Percentiles rank a stretch among this genome's conserved stretches.
Conservation (phyloP, 148 eudicot species). For the Pharnaceum exiguum region DNA sequence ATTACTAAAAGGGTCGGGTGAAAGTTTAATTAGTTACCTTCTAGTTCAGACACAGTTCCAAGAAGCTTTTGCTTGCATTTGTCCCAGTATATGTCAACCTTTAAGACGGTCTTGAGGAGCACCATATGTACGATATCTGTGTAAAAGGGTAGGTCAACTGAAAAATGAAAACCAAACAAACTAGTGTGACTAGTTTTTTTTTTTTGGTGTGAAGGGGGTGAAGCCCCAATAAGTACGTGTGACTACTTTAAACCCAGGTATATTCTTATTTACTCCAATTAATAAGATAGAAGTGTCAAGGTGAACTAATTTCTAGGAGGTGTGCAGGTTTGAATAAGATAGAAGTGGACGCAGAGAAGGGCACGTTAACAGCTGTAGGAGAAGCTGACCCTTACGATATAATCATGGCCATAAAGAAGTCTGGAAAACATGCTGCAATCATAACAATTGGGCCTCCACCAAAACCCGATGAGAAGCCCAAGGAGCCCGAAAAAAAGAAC, state of each 20-base stretch:
- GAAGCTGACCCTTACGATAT: slow-evolving; percentile 57
- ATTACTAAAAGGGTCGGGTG: too few relatives aligned
- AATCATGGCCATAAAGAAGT: slow-evolving; percentile 33
- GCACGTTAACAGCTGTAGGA: slow-evolving; percentile 45
- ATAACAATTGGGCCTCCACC: slow-evolving; percentile 54
- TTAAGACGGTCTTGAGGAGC: slow-evolving; percentile 6
- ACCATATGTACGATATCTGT: too few relatives aligned
- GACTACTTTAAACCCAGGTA: too few relatives aligned
- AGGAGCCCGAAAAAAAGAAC: neutral
- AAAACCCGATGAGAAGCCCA: slow-evolving; percentile 30
- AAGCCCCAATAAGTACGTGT: too few relatives aligned
- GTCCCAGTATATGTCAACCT: neutral
- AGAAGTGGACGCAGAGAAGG: slow-evolving; percentile 48
- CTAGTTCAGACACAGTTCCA: neutral
- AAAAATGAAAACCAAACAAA: too few relatives aligned
- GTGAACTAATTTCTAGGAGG: neutral
- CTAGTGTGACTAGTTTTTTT: too few relatives aligned
- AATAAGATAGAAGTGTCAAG: too few relatives aligned
- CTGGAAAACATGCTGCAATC: slow-evolving; percentile 37
- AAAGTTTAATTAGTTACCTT: neutral
- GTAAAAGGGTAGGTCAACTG: too few relatives aligned
- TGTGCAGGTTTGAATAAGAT: slow-evolving; percentile 52
- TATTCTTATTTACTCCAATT: too few relatives aligned
- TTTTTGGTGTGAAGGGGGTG: neutral
- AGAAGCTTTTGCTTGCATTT: slow-evolving; percentile 3